Base-by-base conservation (phyloP, 345 rosid species). In the Boechera stricta region DNA sequence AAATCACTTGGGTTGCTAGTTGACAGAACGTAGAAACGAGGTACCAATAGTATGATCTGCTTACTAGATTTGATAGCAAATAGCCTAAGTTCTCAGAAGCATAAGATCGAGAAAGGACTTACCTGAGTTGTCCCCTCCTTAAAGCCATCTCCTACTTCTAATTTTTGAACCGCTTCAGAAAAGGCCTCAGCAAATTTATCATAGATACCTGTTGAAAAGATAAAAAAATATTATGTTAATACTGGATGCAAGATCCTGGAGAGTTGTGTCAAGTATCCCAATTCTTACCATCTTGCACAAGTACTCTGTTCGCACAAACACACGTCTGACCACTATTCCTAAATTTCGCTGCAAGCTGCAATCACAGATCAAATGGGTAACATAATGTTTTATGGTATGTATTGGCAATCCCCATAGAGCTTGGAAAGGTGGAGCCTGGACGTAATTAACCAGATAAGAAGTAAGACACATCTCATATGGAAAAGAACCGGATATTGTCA, bases 291-390 rank as follows among this genome's bases (percentile, higher is more conserved):
- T 95, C 98, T 87, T 95, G 98, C 76, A 93, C 98, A 71, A 92
- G 72, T 53, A 95, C 72, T 87, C 98, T 87, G 70, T 95, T 95
- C 15, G 94, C 94, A 76, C 98, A 92, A 73, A 95, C 99, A 83
- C 98, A 95, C 44, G 99, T 95, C 84, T 93, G 97, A 72, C 99
- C 97, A 82, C 90, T 89, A 59, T 95, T 95, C 67, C 98, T 92
- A 67, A 93, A 95, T 85, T 92, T 95, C 0, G 98, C 91, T 28
- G 90, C 98, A 86, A 95, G 89, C 99, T 93, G 91, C 79, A 84
- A 83, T 39, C 45, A 74, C 44, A 64, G 68, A 78, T 67, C 54
- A 60, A 71, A 82, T 66, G 10, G 67, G 56, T 48, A 10, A 6
- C 24, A 48, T 2, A 63, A 49, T 4, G 13, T 21, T 8, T 13